phyloP scores from a whole-genome alignment of 805 yeast species.

The Grigorovia transvaalensis region DNA sequence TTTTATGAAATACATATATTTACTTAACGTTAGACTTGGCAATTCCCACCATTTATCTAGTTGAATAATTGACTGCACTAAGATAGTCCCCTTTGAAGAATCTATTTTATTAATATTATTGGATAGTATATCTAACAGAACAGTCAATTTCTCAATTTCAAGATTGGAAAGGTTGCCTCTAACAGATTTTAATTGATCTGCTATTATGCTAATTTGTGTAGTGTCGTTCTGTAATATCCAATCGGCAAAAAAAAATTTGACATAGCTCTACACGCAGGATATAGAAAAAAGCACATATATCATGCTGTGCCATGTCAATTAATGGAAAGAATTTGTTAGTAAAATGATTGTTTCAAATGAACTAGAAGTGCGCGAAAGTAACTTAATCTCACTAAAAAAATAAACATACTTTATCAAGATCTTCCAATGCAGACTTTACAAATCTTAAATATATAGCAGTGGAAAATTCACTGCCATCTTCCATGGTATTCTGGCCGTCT shows the following conservation, averaged over 20 bases:
- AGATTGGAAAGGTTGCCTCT: slow-evolving; percentile 43
- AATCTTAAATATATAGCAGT: slow-evolving; percentile 33
- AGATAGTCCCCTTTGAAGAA: slow-evolving; percentile 34
- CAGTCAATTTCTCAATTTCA: slow-evolving; percentile 39
- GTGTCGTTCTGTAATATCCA: slow-evolving; percentile 33
- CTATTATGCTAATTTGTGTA: slow-evolving; percentile 46
- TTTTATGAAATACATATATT: slow-evolving; percentile 61
- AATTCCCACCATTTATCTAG: slow-evolving; percentile 51
- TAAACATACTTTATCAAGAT: slow-evolving; percentile 47
- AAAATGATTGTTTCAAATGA: slow-evolving; percentile 1
- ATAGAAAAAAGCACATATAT: too few relatives aligned
- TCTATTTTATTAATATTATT: slow-evolving; percentile 62
- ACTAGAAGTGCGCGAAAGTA: slow-evolving; percentile 2
- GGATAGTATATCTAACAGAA: slow-evolving; percentile 48
- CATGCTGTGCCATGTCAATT: background rate
- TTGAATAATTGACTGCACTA: slow-evolving; percentile 53
- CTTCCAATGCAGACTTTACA: slow-evolving; percentile 58
- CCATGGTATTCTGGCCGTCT: slow-evolving; percentile 1
- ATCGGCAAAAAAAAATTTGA: background rate
- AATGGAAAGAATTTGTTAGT: slow-evolving; percentile 11
- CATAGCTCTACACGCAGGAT: background rate
- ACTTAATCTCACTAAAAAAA: background rate
- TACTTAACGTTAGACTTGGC: slow-evolving; percentile 35
- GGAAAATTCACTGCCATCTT: slow-evolving; percentile 19
- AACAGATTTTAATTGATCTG: slow-evolving; percentile 50